A percentile compares a stretch with the other conserved stretches of the same genome.
These are phyloP conservation scores for Geotrichum histeridarum DNA, from an alignment of 1,139 yeast genomes.

Conservation along the genomic window DNA sequence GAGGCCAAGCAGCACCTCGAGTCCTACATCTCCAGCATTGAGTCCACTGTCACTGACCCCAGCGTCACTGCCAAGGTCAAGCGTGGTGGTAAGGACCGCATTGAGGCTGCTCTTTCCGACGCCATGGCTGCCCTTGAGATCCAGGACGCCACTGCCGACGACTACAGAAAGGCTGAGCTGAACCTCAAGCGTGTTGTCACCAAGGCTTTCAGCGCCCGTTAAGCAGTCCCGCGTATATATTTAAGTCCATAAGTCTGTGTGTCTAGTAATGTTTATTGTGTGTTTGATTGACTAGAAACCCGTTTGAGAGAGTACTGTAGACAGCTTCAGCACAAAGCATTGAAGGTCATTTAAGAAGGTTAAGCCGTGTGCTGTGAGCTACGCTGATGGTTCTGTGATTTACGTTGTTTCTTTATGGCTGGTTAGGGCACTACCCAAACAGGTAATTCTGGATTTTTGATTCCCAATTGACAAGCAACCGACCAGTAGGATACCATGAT, in stretches of 20 bases:
- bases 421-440: no score
- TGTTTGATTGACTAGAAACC: neutral
- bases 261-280: neutral
- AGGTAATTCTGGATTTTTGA: no score
- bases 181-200: constrained; percentile 98
- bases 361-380: neutral
- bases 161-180: constrained; percentile 98
- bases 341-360: neutral
- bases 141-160: constrained; percentile 95
- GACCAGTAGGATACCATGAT: no score
- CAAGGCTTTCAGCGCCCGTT: constrained; percentile 99
- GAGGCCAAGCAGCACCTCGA: constrained; percentile 99
- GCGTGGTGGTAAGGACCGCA: constrained; percentile 97
- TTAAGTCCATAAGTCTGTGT: neutral
- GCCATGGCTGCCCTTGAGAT: constrained; percentile 97
- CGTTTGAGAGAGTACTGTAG: neutral
- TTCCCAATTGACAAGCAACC: no score
- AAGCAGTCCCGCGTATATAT: constrained; percentile 34
- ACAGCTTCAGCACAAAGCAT: neutral
- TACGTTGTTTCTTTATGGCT: neutral
- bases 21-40: constrained; percentile 91
- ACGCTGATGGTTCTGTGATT: neutral
- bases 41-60: constrained; percentile 96
- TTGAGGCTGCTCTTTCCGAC: constrained; percentile 96
- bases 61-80: constrained; percentile 96